Evolutionary conservation across 192 early-diverging fungal species (phyloP), one percentile per base, ranked within the genome.

Genomic region (Obelidium mucronatum): DNA sequence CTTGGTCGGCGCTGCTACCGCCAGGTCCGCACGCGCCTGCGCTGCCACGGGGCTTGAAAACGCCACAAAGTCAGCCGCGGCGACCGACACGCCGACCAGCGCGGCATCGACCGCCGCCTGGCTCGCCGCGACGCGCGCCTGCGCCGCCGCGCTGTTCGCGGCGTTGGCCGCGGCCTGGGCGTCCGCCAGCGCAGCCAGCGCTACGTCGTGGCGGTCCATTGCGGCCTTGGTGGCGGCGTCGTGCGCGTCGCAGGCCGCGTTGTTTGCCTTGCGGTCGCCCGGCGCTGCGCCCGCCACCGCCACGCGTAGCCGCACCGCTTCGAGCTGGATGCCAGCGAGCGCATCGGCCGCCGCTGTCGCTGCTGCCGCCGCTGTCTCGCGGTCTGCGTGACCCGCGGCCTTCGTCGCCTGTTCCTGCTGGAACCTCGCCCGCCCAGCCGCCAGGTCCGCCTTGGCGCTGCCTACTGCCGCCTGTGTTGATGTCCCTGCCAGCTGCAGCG

Each of bases 31-130:
- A n/a, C 51, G 51, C 51, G 51, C 51, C 51, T 17, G 51, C 51
- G n/a, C 51, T n/a, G 51, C 51, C 51, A n/a, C 51, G 51, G n/a
- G n/a, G n/a, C n/a, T 52, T n/a, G 51, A n/a, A n/a, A 52, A 52
- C 51, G 51, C 51, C 51, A n/a, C 51, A n/a, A 13, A n/a, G 51
- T n/a, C 13, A 13, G 13, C n/a, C 15, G 13, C 15, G 15, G n/a
- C 15, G 15, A 15, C 51, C 51, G n/a, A n/a, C 51, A 52, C 51
- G 51, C 51, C 15, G 51, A 15, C 15, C 51, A n/a, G 51, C 51
- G 51, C 15, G 15, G 51, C 15, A n/a, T 13, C 15, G 15, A n/a
- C 51, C 15, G 51, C 51, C 13, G 51, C n/a, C 51, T n/a, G n/a
- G 51, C 51, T 13, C 51, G 51, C 51, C 51, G 51, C 51, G 15